A percentile compares a stretch with the other conserved stretches of the same genome.
Evolutionary conservation across 768 basidiomycete genomes (phyloP).

Genomic region (Amanita rubescens): DNA sequence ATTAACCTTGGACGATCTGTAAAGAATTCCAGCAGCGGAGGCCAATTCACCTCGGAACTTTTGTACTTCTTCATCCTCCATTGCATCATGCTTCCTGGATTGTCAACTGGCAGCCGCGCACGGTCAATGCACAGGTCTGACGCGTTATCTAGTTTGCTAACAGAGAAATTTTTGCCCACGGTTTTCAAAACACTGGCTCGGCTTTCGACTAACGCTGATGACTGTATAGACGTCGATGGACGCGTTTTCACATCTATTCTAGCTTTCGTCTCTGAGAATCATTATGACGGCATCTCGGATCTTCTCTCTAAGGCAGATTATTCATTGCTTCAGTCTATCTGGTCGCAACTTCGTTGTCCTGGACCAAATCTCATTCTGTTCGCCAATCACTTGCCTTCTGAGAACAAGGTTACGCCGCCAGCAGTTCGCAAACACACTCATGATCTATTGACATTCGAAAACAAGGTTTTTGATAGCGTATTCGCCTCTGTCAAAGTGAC

Average conservation of each 20-base stretch:
- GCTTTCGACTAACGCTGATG: constrained; percentile 14
- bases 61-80: constrained; percentile 16
- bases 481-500: constrained; percentile 18
- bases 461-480: constrained; percentile 22
- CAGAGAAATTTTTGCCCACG: constrained; percentile 31
- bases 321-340: not conserved
- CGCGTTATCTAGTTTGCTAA: constrained; percentile 24
- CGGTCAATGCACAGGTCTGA: constrained; percentile 21
- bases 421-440: not conserved
- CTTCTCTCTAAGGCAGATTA: not conserved
- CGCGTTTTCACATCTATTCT: constrained; percentile 42
- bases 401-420: not conserved
- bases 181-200: constrained; percentile 26
- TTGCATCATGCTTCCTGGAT: constrained; percentile 19
- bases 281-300: not conserved
- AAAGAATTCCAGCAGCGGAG: not conserved
- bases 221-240: constrained; percentile 44
- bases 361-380: constrained; percentile 14
- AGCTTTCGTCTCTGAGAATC: constrained; percentile 20
- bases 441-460: constrained; percentile 29
- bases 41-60: constrained; percentile 10
- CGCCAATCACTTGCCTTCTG: constrained; percentile 9
- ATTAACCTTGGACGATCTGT: not conserved
- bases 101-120: constrained; percentile 35
- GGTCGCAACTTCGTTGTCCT: constrained; percentile 10